Conservation (phyloP, 257 asterid species). For the Solanum clarkiae region DNA sequence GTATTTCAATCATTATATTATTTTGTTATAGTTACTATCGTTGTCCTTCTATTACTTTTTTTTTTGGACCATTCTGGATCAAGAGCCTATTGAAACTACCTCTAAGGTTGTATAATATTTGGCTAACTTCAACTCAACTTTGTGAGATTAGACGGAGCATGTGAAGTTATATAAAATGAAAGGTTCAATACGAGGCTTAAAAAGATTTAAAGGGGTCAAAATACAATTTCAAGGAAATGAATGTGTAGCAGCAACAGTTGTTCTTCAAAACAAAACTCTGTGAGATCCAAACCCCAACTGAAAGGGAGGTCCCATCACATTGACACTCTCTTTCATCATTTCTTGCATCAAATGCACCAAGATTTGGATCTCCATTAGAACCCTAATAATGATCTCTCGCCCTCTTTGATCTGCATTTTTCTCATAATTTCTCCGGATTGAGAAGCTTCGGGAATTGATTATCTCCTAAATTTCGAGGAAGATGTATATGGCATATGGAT, state of each 20-base stretch:
- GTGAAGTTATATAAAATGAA: too few relatives aligned
- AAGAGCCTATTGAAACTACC: neutral
- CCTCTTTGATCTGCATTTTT: neutral
- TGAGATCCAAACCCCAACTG: neutral
- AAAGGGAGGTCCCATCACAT: neutral
- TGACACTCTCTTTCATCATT: neutral
- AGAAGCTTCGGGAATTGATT: neutral
- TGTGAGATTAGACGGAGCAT: too few relatives aligned
- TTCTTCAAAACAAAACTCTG: neutral
- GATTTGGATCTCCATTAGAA: neutral
- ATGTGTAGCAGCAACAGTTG: neutral
- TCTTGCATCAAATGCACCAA: neutral
- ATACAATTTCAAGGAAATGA: neutral
- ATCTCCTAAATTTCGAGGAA: slow-evolving; percentile 1
- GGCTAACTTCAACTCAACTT: too few relatives aligned
- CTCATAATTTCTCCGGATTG: neutral
- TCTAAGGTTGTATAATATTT: neutral
- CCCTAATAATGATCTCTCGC: neutral
- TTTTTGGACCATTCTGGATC: neutral
- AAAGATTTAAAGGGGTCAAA: neutral
- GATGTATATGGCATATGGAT: slow-evolving; percentile 99
- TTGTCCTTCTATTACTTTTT: neutral
- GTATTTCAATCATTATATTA: neutral
- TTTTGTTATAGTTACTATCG: neutral
- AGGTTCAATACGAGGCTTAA: neutral